Evolutionary conservation across 495 filamentous ascomycete species (phyloP).

Genomic region (Tuber brumale): DNA sequence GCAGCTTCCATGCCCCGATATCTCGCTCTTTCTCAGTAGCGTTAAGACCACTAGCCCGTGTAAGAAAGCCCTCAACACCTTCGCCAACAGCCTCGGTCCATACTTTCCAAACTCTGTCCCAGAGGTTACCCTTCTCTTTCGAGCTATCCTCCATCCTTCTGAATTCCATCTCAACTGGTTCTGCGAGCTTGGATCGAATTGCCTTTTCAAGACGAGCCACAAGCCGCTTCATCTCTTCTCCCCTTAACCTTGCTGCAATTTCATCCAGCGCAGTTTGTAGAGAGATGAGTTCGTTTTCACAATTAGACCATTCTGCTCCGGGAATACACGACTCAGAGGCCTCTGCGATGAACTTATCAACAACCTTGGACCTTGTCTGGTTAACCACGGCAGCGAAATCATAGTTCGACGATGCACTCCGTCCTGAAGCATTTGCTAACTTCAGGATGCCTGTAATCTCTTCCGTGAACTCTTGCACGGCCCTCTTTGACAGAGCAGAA

Average conservation of each 20-base stretch:
- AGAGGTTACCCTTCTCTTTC: constrained; percentile 68
- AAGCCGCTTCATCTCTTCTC: constrained; percentile 91
- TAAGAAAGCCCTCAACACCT: constrained; percentile 76
- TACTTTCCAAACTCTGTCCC: constrained; percentile 90
- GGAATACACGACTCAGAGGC: constrained; percentile 66
- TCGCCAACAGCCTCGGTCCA: constrained; percentile 80
- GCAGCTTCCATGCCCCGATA: constrained; percentile 83
- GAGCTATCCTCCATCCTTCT: constrained; percentile 58
- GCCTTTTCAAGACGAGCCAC: constrained; percentile 85
- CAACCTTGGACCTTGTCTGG: constrained; percentile 64
- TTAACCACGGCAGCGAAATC: constrained; percentile 94
- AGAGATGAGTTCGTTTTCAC: constrained; percentile 55
- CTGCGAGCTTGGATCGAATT: constrained; percentile 77
- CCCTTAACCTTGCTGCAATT: constrained; percentile 70
- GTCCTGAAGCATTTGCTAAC: constrained; percentile 57
- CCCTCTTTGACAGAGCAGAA: constrained; percentile 76
- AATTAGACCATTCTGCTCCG: constrained; percentile 47
- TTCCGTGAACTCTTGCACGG: constrained; percentile 80
- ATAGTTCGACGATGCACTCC: constrained; percentile 88
- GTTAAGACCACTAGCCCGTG: constrained; percentile 85
- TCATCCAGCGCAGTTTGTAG: constrained; percentile 78
- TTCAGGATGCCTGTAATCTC: constrained; percentile 55
- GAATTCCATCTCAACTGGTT: constrained; percentile 87
- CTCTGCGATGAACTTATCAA: constrained; percentile 69
- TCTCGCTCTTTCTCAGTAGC: constrained; percentile 86